Base-by-base conservation (phyloP, 2,329 filamentous ascomycete species). In the Penicillium occitanis region DNA sequence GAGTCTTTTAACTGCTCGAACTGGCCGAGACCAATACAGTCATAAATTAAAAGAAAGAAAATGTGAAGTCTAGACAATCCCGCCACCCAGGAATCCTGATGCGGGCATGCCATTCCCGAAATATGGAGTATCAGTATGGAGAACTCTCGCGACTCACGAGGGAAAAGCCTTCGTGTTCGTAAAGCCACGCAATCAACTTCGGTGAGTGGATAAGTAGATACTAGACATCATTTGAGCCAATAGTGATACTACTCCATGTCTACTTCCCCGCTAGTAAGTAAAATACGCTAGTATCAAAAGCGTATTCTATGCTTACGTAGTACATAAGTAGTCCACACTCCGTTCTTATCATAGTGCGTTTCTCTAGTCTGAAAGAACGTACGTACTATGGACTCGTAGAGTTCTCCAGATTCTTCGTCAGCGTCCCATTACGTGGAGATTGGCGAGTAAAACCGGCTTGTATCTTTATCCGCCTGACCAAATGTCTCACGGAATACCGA, bases 341-440 rank as follows among this genome's bases (percentile, higher is more conserved):
- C 57, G 13, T 60, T 60, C 57, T 60, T n/a, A 22, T 44, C 35
- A 40, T 60, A 60, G 57, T 33, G 57, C 14, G 33, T 57, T 57
- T 57, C 11, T 22, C 19, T 57, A 13, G n/a, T 55, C 33, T 8
- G 11, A 5, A 35, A 33, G 51, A 7, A 19, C 51, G 51, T 35
- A 55, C 30, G 22, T 19, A 55, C 19, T 19, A 19, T 19, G 19
- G 8, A 19, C 48, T 35, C 17, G 30, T 3, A 10, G 33, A 19
- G 7, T 57, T 57, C 33, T 57, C 30, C 33, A 25, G 53, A 40
- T 40, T 40, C 53, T 37, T 37, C 33, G 14, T 37, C n/a, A 19
- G 25, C 11, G 17, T 19, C 28, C 7, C 6, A 33, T 33, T 11
- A 59, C 57, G n/a, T 30, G 37, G 57, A 10, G n/a, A n/a, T 11